These are phyloP conservation scores for Russula olivacea DNA, from an alignment of 768 basidiomycete genomes.

Conservation along the genomic window DNA sequence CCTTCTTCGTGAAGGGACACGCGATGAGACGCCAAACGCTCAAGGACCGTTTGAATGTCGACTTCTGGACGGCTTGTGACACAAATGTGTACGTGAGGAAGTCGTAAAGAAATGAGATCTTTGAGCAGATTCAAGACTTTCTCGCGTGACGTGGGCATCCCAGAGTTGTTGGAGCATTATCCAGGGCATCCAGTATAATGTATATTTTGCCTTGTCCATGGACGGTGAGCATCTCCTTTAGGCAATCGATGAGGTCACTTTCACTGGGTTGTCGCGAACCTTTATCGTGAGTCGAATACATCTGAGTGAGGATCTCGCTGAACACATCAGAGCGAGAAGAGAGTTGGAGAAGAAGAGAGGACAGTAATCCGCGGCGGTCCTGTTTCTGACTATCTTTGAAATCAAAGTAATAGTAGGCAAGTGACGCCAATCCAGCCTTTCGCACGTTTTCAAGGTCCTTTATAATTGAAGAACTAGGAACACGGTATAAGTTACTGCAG, in stretches of 20 bases:
- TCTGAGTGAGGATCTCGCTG: not conserved
- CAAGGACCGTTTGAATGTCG: not conserved
- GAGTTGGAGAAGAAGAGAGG: constrained; percentile 6
- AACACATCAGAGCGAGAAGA: not conserved
- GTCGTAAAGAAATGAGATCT: not conserved
- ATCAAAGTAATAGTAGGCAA: constrained; percentile 3
- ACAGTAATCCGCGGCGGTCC: not conserved
- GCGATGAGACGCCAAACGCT: not conserved
- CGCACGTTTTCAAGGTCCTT: not conserved
- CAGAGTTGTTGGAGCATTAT: constrained; percentile 2
- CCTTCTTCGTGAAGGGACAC: not conserved
- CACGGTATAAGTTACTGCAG: not conserved
- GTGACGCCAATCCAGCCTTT: not conserved
- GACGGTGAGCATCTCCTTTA: not conserved
- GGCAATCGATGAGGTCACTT: not conserved
- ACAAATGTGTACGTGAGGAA: not conserved
- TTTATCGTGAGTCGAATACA: not conserved
- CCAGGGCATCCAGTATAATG: not conserved
- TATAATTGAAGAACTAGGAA: constrained; percentile 3
- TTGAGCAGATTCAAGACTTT: not conserved
- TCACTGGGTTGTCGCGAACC: constrained; percentile 7
- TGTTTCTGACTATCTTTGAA: constrained; percentile 3
- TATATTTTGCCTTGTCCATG: not conserved
- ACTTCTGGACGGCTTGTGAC: constrained; percentile 1
- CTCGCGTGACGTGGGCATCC: not conserved